Evolutionary conservation across 805 yeast species (phyloP).

Genomic region (Yamadazyma olivae): DNA sequence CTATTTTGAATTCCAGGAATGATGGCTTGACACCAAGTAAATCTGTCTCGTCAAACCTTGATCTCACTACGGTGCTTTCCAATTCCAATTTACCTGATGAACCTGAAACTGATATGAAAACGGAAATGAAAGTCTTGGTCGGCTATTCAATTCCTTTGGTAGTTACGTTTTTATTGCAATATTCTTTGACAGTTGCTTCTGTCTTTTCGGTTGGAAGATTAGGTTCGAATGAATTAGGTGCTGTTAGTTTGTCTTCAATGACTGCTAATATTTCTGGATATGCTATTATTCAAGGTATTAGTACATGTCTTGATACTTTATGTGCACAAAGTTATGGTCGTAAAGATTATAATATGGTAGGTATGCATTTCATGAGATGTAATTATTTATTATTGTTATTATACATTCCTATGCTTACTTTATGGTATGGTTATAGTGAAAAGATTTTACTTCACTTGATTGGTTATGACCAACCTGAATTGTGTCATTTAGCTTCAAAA

Average conservation of each 20-base stretch:
- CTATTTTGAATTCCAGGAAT: background rate
- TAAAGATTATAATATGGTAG: slow-evolving; percentile 60
- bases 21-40: slow-evolving; percentile 18
- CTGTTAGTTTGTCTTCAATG: slow-evolving; percentile 73
- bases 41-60: slow-evolving; percentile 11
- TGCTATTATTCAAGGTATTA: slow-evolving; percentile 71
- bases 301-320: slow-evolving; percentile 75
- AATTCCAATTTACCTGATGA: slow-evolving; percentile 26
- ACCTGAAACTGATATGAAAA: slow-evolving; percentile 38
- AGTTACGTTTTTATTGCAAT: slow-evolving; percentile 65
- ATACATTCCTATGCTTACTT: slow-evolving; percentile 50
- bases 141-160: slow-evolving; percentile 55
- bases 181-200: slow-evolving; percentile 71
- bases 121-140: slow-evolving; percentile 38
- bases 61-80: slow-evolving; percentile 7
- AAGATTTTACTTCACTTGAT: slow-evolving; percentile 37
- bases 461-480: slow-evolving; percentile 21
- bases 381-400: slow-evolving; percentile 50
- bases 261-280: slow-evolving; percentile 75
- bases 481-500: slow-evolving; percentile 48
- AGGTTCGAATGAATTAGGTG: slow-evolving; percentile 70
- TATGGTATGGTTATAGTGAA: slow-evolving; percentile 62
- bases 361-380: slow-evolving; percentile 67
- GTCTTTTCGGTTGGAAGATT: slow-evolving; percentile 75
- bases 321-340: slow-evolving; percentile 80